Base-by-base conservation (phyloP, 78 protist species). In the Speleostelium caveatum region DNA sequence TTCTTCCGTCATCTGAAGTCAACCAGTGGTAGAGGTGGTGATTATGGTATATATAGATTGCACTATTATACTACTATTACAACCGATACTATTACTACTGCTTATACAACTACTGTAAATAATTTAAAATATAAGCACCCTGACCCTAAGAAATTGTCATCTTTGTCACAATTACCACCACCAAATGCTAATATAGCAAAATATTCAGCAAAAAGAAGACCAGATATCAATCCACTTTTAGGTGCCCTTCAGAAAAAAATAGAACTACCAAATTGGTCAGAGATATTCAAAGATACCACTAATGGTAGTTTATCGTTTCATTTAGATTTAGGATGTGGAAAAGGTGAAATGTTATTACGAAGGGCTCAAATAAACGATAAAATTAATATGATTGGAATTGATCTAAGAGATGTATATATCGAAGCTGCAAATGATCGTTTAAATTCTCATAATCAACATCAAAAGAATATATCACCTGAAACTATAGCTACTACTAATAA, bases 281-380 rank as follows among this genome's bases (percentile, higher is more conserved):
- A 33, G 5, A 32, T 30, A 12, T 73, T 32, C 66, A 32, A 28
- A 1, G 30, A 58, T 36, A 1, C 22, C 3, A n/a, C n/a, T n/a
- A n/a, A n/a, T n/a, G n/a, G n/a, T n/a, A 2, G 24, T 1, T 22
- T 36, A 22, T 65, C 79, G n/a, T 12, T 73, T 8, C 66, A 58
- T 65, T 33, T 73, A 26, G 79, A 73, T 56, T 30, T 73, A 19
- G 79, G 79, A 2, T 73, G 79, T 36, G 79, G 55, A 8, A 51
- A 35, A 30, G 79, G 79, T 1, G 79, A 73, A 22, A 58, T 73
- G 79, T 33, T 73, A 38, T 10, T 73, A 38, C 21, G 56, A 5
- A 6, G 17, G 17, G 2, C 79, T 3, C 3, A 55, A 5, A 3
- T n/a, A 24, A 51, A 35, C 22, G 53, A 42, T 2, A 24, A 58